Conservation (phyloP, 495 filamentous ascomycete species). For the Talaromyces ruber region DNA sequence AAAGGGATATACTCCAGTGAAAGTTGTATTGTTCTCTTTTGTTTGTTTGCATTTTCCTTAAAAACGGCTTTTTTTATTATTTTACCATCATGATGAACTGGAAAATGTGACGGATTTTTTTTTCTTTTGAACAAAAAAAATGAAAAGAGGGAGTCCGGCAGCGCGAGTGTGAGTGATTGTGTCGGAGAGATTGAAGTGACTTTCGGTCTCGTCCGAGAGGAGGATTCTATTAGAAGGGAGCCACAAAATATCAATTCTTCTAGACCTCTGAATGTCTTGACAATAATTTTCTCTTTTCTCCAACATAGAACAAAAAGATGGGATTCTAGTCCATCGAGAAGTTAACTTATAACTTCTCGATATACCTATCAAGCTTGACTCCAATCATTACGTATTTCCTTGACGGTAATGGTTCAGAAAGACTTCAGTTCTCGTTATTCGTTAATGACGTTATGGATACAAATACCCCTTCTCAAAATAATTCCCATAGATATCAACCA, state of each 20-base stretch:
- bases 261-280: not conserved
- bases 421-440: not conserved
- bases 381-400: not conserved
- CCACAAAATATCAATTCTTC: not conserved
- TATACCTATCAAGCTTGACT: not conserved
- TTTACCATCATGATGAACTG: slow-evolving; percentile 12
- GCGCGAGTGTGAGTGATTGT: not conserved
- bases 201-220: not conserved
- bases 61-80: slow-evolving; percentile 15
- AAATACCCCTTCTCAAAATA: slow-evolving; percentile 45
- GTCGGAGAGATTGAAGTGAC: not conserved
- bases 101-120: not conserved
- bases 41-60: not conserved
- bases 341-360: not conserved
- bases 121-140: not conserved
- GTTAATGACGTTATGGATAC: slow-evolving; percentile 28
- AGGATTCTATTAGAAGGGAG: not conserved
- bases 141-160: not conserved
- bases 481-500: slow-evolving; percentile 46
- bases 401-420: not conserved
- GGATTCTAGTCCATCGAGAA: not conserved
- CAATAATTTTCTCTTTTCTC: not conserved
- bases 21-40: not conserved
- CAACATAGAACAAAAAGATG: not conserved
- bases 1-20: not conserved